Evolutionary conservation across 495 filamentous ascomycete genomes (phyloP), one percentile per base, ranked within the genome.

Genomic region (Lasiosphaeria hispida): DNA sequence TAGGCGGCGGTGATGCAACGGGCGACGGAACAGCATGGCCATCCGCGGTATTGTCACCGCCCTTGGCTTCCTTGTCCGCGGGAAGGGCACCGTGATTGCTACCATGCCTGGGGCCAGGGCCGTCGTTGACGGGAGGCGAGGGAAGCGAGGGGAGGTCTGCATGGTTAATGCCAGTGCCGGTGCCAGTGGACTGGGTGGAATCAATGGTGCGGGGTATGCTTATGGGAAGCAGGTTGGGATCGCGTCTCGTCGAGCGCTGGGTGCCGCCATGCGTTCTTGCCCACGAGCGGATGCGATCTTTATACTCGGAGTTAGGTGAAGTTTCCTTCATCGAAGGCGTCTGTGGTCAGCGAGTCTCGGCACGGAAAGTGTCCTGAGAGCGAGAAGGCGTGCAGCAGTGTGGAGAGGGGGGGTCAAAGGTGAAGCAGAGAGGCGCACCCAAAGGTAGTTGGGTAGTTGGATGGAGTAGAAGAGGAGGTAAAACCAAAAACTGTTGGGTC

Each of bases 311-410:
- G 62, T 79, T 63, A 74, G 79, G 70, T 72, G 79, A 82, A 72
- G 75, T 74, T 77, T 85, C 76, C 81, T 83, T 85, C 84, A 87
- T 86, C 81, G 82, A 84, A 68, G 51, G 58, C 51, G 50, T 39
- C 40, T 59, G 58, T 48, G 54, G 34, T 19, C n/a, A 43, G 53
- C 43, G 36, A 51, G 55, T 17, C 7, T 48, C 18, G 35, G 35
- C 15, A 36, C 10, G 56, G 41, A 37, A 15, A 44, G 7, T 19
- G 33, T 30, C 23, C 23, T 30, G 23, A 30, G 23, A 30, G 23
- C 23, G 23, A 30, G 23, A 30, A 30, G 23, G 23, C 23, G 23
- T 23, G 42, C 8, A 11, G 14, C 30, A n/a, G 15, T 45, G 43
- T 17, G 7, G 15, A 11, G 19, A 15, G 43, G 15, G 43, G 18